Conservation (phyloP, 2,329 filamentous ascomycete species). For the Zelopaecilomyces penicillatus region DNA sequence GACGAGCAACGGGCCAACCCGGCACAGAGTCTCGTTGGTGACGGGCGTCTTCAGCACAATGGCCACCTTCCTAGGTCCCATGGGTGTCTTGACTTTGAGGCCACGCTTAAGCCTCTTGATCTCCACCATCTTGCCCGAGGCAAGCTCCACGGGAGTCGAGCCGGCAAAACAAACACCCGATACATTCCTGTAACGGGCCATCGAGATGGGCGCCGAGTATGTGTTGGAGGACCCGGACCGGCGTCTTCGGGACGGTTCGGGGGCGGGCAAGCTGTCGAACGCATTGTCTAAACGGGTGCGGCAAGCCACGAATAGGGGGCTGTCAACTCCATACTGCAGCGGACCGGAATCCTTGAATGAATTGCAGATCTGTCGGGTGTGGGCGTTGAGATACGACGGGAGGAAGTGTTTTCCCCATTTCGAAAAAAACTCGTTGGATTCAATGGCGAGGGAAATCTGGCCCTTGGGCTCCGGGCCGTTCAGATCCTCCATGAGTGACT, state of each 20-base stretch:
- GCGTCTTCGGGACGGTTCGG: constrained; percentile 26
- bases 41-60: constrained; percentile 45
- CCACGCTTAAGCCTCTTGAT: constrained; percentile 38
- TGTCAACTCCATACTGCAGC: constrained; percentile 42
- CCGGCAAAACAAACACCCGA: constrained; percentile 45
- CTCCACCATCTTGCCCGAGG: constrained; percentile 28
- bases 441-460: constrained; percentile 42
- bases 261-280: constrained; percentile 40
- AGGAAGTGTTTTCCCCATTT: constrained; percentile 53
- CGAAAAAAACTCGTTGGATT: constrained; percentile 26
- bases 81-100: constrained; percentile 40
- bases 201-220: constrained; percentile 19
- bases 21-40: constrained; percentile 31
- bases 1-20: constrained; percentile 38
- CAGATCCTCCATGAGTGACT: constrained; percentile 42
- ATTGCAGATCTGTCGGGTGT: constrained; percentile 50
- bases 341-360: constrained; percentile 55
- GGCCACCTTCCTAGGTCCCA: constrained; percentile 38
- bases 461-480: constrained; percentile 33
- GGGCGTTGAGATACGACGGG: constrained; percentile 46
- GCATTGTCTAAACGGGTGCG: constrained; percentile 39
- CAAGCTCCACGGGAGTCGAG: constrained; percentile 37
- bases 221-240: background rate
- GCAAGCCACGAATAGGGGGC: constrained; percentile 43
- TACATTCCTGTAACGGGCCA: constrained; percentile 36